A percentile compares a stretch with the other conserved stretches of the same genome.
Conservation (phyloP, 116 monocot genomes). For the Iris pallida region DNA sequence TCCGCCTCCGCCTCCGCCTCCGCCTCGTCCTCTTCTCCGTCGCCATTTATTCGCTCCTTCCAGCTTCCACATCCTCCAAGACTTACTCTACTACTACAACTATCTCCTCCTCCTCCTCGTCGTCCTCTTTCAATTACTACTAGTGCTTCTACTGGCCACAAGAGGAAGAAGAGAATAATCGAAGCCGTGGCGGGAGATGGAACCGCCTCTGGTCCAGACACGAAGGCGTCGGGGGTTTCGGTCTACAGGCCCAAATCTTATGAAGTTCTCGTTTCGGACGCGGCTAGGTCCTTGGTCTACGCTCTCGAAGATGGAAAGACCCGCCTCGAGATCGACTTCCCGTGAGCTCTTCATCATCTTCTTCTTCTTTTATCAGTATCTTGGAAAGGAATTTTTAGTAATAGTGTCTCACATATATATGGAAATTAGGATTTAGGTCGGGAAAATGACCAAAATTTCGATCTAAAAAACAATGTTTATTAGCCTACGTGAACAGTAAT, state of each 20-base stretch:
- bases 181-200: background rate
- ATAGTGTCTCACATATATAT: too few relatives aligned
- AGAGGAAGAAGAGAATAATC: background rate
- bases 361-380: background rate
- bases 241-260: slow-evolving; percentile 92
- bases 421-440: too few relatives aligned
- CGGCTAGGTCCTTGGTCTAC: slow-evolving; percentile 56
- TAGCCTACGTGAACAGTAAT: too few relatives aligned
- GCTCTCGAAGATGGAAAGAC: slow-evolving; percentile 85
- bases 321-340: slow-evolving; percentile 96
- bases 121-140: background rate
- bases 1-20: too few relatives aligned
- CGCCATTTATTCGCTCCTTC: too few relatives aligned
- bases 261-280: slow-evolving; percentile 80
- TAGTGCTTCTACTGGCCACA: background rate
- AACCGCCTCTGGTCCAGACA: slow-evolving; percentile 8
- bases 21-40: too few relatives aligned
- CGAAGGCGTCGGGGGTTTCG: slow-evolving; percentile 49
- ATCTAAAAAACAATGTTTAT: too few relatives aligned
- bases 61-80: too few relatives aligned
- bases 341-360: slow-evolving; percentile 33
- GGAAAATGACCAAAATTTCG: too few relatives aligned
- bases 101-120: background rate
- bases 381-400: too few relatives aligned
- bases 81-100: too few relatives aligned